phyloP scores from a whole-genome alignment of 73 alveolate genomes.

The Tetrahymena borealis region DNA sequence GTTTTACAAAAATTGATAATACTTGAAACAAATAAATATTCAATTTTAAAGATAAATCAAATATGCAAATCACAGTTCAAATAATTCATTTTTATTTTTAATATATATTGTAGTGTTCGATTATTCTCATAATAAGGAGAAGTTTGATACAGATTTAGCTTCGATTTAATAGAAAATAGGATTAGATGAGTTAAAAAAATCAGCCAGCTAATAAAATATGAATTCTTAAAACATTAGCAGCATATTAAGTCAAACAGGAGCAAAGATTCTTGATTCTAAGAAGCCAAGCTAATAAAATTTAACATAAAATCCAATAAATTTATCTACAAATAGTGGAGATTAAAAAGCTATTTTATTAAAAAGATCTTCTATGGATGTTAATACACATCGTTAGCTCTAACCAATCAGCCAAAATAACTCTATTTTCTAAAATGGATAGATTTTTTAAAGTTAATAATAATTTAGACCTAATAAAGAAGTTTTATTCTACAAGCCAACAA shows the following conservation, averaged over 20 bases:
- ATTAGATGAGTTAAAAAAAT: background rate
- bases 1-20: no score
- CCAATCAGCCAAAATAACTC: background rate
- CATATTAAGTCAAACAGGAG: background rate
- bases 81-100: no score
- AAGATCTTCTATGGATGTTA: background rate
- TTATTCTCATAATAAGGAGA: background rate
- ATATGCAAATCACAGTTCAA: no score
- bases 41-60: no score
- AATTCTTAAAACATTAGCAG: background rate
- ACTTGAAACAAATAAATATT: no score
- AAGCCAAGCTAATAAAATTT: background rate
- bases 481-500: background rate
- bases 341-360: background rate
- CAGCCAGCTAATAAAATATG: background rate
- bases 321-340: background rate
- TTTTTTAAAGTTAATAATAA: background rate
- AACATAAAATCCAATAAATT: background rate
- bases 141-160: background rate
- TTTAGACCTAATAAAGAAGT: background rate
- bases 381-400: background rate
- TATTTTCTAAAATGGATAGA: background rate
- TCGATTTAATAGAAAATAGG: background rate
- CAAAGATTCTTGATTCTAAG: background rate
- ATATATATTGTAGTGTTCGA: background rate